Base-by-base conservation (phyloP, 2,329 filamentous ascomycete genomes). In the Coleophoma eucalyptorum region DNA sequence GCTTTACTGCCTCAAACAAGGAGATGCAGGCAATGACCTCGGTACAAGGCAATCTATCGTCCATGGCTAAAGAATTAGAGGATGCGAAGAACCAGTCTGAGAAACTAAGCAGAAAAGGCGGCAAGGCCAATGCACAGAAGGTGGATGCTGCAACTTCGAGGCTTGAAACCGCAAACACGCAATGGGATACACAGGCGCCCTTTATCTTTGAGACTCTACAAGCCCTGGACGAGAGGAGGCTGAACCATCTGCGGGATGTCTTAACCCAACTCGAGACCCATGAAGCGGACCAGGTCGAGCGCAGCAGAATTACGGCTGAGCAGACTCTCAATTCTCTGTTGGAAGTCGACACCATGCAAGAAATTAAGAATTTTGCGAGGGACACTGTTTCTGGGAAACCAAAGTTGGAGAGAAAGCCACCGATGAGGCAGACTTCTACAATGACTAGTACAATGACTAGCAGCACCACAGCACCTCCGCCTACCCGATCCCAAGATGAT, bases 151-250 rank as follows among this genome's bases (percentile, higher is more conserved):
- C 90, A 12, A 78, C 82, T 11, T 75, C 82, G 16, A 86, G 84
- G 57, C 81, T 95, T 41, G 89, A 96, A 56, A 83, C 83, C 53
- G 87, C 90, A n/a, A 82, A 78, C 42, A 80, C 86, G 58, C 88
- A 96, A 66, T 99, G 94, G 94, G 86, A 96, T 50, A 91, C 90
- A 1, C 91, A 96, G 68, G 90, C 94, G 13, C 94, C 94, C 1
- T 97, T 90, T 69, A 87, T 97, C 54, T 97, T 96, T 65, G 94
- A 99, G 70, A 88, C 86, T 54, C 80, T 99, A 21, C 94, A 99
- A 67, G 87, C 89, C 5, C 75, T 95, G 32, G 94, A 99, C 65
- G 94, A 99, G 72, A 86, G 82, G 60, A 84, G 94, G 50, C 76
- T 95, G 58, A 96, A 97, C 68, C 87, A 95, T 64, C 77, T 99